Evolutionary conservation across 2,329 filamentous ascomycete genomes (phyloP), one percentile per base, ranked within the genome.

Genomic region (Xylaria arbuscula): DNA sequence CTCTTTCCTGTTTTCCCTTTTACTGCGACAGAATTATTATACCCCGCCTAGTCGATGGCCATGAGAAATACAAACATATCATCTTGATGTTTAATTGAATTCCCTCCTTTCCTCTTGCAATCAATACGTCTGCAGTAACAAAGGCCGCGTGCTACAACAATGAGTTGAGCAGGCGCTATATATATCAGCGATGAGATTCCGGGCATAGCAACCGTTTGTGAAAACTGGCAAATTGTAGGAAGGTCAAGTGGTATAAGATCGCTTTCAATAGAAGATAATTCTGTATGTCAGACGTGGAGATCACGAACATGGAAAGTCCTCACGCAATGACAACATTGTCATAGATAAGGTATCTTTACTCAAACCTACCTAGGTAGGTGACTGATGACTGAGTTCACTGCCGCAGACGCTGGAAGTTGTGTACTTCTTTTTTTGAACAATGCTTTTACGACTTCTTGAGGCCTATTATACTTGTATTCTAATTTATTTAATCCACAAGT

Each of bases 31-130:
- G 51, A 64, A 59, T 65, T 56, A 70, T 70, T 70, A 70, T 70
- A 70, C 68, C 68, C 68, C 68, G 68, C 19, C 60, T 55, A 36
- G 57, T 58, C 47, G 50, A 67, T 57, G 65, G n/a, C 38, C 59
- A 42, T 1, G 32, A 63, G 34, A 38, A 68, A 66, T 45, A 45
- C 17, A 45, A 17, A 45, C 17, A 45, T 45, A 7, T 45, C 15
- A 45, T 45, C 15, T 17, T 45, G 40, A 45, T 2, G 4, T 45
- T 45, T 45, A 19, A n/a, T n/a, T 11, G 15, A 3, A 17, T 45
- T 45, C 13, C 3, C 40, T 45, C 2, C 15, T 45, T n/a, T 45
- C 4, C n/a, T n/a, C 40, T 7, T 7, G 40, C 17, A n/a, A 45
- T 45, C 7, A 17, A 15, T 45, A 45, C 15, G 40, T 17, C 15